These are phyloP conservation scores for Ceratobasidium sp. DNA, from an alignment of 1,284 basidiomycete genomes.

Conservation along the genomic window DNA sequence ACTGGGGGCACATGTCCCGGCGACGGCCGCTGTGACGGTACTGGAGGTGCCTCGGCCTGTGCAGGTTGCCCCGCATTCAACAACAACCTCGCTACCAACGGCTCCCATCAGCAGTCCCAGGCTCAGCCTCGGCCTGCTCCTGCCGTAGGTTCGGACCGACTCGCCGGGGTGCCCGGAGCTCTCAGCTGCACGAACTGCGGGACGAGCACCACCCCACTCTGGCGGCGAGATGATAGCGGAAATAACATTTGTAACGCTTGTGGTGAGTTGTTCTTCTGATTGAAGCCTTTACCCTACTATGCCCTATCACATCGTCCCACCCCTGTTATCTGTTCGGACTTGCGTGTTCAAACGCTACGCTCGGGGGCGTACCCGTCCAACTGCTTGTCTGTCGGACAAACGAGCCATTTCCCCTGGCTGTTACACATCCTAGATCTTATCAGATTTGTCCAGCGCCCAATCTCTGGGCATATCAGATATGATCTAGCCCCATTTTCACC, in stretches of 20 bases:
- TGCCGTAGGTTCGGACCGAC: slow-evolving; percentile 49
- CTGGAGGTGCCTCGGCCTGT: slow-evolving; percentile 89
- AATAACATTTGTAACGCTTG: slow-evolving; percentile 94
- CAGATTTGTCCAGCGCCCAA: slow-evolving; percentile 6
- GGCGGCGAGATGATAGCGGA: slow-evolving; percentile 93
- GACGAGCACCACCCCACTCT: slow-evolving; percentile 93
- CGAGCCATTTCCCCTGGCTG: neutral
- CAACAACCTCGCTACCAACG: slow-evolving; percentile 59
- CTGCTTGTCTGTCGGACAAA: slow-evolving; percentile 18
- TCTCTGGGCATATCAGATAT: slow-evolving; percentile 39
- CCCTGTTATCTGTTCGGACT: slow-evolving; percentile 18
- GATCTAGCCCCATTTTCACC: slow-evolving; percentile 29
- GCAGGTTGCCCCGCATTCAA: slow-evolving; percentile 95
- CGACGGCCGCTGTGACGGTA: slow-evolving; percentile 94
- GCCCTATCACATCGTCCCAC: slow-evolving; percentile 17
- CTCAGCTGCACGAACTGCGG: slow-evolving; percentile 91
- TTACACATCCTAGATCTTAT: slow-evolving; percentile 17
- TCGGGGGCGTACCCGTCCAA: neutral
- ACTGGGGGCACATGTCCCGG: slow-evolving; percentile 87
- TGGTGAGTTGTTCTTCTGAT: slow-evolving; percentile 67
- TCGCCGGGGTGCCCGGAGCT: slow-evolving; percentile 71
- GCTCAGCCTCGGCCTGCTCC: slow-evolving; percentile 19
- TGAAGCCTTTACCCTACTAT: slow-evolving; percentile 9
- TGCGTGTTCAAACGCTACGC: neutral
- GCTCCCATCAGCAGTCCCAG: slow-evolving; percentile 21